phyloP scores from a whole-genome alignment of 164 flowering plant species.

The Nymphaea thermarum region DNA sequence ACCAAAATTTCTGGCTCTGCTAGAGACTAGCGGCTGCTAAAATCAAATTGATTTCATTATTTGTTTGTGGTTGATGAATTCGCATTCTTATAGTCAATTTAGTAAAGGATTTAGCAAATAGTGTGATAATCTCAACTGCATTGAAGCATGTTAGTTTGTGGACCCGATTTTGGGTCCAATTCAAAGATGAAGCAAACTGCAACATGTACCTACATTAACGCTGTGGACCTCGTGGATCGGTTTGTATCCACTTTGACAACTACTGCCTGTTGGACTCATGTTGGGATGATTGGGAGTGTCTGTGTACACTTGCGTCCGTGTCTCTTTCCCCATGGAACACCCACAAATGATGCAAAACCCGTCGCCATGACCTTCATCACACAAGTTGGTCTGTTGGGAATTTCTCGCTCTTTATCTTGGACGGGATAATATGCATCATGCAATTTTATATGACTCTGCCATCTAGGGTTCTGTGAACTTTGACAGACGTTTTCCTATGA shows the following conservation, averaged over 20 bases:
- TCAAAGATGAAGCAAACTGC: neutral
- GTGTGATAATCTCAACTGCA: too few relatives aligned
- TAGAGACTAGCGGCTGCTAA: too few relatives aligned
- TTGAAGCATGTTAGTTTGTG: too few relatives aligned
- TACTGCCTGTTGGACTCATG: neutral
- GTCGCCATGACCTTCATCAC: neutral
- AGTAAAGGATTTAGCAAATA: too few relatives aligned
- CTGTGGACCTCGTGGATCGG: neutral
- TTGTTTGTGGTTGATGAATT: too few relatives aligned
- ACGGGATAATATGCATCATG: neutral
- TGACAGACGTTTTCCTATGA: too few relatives aligned
- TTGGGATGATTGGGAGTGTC: neutral
- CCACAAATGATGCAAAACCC: neutral
- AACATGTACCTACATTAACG: too few relatives aligned
- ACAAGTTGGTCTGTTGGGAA: neutral
- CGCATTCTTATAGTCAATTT: too few relatives aligned
- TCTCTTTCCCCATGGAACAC: neutral
- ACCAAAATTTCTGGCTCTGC: too few relatives aligned
- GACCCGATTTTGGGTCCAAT: neutral
- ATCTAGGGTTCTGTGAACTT: too few relatives aligned
- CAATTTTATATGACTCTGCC: neutral
- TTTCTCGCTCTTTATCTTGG: neutral
- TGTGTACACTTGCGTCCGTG: neutral
- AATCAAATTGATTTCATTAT: too few relatives aligned
- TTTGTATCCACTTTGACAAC: neutral